Conservation (phyloP, 1,139 yeast genomes). For the Kurtzmaniella quercitrusa region DNA sequence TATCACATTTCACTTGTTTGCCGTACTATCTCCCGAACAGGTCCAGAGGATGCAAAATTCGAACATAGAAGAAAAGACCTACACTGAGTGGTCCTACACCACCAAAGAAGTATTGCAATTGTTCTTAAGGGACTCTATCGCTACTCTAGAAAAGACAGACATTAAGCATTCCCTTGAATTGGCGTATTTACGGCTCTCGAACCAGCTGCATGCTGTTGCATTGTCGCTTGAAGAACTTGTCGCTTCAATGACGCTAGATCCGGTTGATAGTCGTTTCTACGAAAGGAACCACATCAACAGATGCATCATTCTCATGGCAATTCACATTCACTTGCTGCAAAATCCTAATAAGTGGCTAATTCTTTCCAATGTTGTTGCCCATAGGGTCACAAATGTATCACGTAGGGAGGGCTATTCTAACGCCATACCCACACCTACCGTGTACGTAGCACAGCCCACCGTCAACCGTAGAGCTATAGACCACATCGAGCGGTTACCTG, state of each 20-base stretch:
- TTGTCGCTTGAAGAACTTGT: constrained; percentile 1
- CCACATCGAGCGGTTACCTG: background rate
- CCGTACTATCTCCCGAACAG: constrained; percentile 21
- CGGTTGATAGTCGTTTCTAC: background rate
- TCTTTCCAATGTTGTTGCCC: constrained; percentile 13
- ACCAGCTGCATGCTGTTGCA: constrained; percentile 10
- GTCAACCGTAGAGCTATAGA: constrained; percentile 12
- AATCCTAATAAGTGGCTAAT: constrained; percentile 27
- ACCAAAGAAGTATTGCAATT: constrained; percentile 11
- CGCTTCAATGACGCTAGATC: constrained; percentile 1
- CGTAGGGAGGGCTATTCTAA: constrained; percentile 21
- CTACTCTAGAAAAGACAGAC: constrained; percentile 9
- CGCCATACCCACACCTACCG: constrained; percentile 16
- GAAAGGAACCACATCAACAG: background rate
- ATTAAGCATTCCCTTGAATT: constrained; percentile 15
- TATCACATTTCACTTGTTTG: constrained; percentile 24
- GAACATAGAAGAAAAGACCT: constrained; percentile 13
- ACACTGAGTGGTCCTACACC: background rate
- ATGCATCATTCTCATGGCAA: constrained; percentile 18
- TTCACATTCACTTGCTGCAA: constrained; percentile 23
- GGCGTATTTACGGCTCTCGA: constrained; percentile 23
- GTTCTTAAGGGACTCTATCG: constrained; percentile 16
- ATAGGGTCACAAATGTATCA: constrained; percentile 19
- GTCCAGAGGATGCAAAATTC: constrained; percentile 9
- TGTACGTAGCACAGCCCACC: constrained; percentile 25